phyloP scores from a whole-genome alignment of 768 basidiomycete species.

The Naematelia encephala region DNA sequence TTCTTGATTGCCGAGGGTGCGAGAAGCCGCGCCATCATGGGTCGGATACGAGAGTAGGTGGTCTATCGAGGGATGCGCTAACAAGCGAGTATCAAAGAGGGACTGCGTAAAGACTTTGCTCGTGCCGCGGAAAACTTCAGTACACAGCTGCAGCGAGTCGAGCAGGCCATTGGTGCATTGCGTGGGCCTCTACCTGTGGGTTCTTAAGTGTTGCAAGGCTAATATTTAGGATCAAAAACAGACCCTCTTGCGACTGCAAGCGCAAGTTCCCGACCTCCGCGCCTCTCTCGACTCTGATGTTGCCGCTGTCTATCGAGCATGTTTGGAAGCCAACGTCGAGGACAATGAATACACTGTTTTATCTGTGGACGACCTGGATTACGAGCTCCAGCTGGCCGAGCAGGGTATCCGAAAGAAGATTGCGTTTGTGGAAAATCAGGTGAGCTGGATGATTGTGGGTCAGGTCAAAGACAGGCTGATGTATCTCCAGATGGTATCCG shows the following conservation, averaged over 20 bases:
- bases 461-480: not conserved
- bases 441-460: conserved; percentile 42
- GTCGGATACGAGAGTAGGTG: conserved; percentile 77
- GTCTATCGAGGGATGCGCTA: not conserved
- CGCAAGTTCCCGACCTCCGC: conserved; percentile 60
- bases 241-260: conserved; percentile 52
- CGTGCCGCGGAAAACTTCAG: conserved; percentile 45
- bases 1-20: conserved; percentile 71
- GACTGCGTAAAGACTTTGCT: conserved; percentile 44
- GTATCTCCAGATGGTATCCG: conserved; percentile 72
- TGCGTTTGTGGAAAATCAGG: conserved; percentile 96
- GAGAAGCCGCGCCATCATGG: conserved; percentile 78
- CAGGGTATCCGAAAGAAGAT: conserved; percentile 83
- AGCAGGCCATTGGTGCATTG: conserved; percentile 41
- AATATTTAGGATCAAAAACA: conserved; percentile 67
- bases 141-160: conserved; percentile 36
- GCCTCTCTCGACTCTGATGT: conserved; percentile 56
- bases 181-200: conserved; percentile 40
- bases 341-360: conserved; percentile 95
- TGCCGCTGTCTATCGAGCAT: conserved; percentile 66
- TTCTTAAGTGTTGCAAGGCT: not conserved
- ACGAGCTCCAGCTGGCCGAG: conserved; percentile 77
- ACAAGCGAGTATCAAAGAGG: conserved; percentile 49
- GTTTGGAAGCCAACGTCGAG: conserved; percentile 83
- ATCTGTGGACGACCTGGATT: conserved; percentile 80